Percentiles rank a stretch among this genome's conserved stretches.
These are phyloP conservation scores for Aspergillus ochraceoroseus DNA, from an alignment of 2,329 filamentous ascomycete genomes.

Conservation along the genomic window DNA sequence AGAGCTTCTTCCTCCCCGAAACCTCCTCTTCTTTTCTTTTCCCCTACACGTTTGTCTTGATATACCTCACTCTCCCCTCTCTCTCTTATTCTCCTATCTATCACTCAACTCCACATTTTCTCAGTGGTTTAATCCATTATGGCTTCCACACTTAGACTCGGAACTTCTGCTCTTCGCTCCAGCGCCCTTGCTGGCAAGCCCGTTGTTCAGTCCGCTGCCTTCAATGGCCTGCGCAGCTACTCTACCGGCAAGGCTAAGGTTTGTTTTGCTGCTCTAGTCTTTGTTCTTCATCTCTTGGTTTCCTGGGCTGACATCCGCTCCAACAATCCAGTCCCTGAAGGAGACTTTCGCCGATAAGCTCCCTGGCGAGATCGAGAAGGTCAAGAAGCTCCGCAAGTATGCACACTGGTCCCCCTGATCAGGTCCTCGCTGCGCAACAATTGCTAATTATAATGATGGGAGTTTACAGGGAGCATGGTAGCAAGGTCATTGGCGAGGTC, in stretches of 20 bases:
- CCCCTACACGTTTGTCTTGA: slow-evolving; percentile 34
- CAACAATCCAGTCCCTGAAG: slow-evolving; percentile 71
- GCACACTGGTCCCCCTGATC: slow-evolving; percentile 32
- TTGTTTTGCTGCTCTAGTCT: slow-evolving; percentile 28
- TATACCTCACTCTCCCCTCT: slow-evolving; percentile 32
- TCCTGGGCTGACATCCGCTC: slow-evolving; percentile 28
- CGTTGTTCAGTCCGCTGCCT: slow-evolving; percentile 64
- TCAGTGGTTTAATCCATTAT: slow-evolving; percentile 54
- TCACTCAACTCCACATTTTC: slow-evolving; percentile 28
- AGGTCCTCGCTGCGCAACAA: not conserved
- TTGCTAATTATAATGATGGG: slow-evolving; percentile 20
- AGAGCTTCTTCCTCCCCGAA: slow-evolving; percentile 29
- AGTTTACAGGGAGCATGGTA: slow-evolving; percentile 73
- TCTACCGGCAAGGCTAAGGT: slow-evolving; percentile 84
- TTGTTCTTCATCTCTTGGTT: slow-evolving; percentile 12
- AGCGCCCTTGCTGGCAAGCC: slow-evolving; percentile 64
- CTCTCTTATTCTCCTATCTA: slow-evolving; percentile 33
- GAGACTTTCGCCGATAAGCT: slow-evolving; percentile 96
- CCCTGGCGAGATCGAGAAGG: slow-evolving; percentile 95
- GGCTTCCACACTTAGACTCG: slow-evolving; percentile 77
- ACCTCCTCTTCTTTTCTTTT: slow-evolving; percentile 29
- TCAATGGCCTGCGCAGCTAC: slow-evolving; percentile 83
- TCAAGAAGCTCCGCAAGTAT: slow-evolving; percentile 97
- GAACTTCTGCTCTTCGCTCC: slow-evolving; percentile 75
- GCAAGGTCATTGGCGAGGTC: slow-evolving; percentile 93